phyloP scores from a whole-genome alignment of 169 alveolate species.

The Plasmodium blacklocki region DNA sequence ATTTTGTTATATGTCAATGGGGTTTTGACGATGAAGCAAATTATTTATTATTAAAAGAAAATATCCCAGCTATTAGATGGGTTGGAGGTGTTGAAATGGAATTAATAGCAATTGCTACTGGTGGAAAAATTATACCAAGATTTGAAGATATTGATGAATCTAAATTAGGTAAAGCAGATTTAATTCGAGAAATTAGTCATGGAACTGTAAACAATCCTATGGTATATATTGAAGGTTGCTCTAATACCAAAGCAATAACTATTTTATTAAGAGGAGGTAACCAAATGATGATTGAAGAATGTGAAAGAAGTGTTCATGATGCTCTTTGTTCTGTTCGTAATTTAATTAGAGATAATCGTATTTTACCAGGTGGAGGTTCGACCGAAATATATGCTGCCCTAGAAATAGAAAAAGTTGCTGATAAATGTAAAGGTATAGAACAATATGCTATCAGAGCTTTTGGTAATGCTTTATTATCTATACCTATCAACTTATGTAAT shows the following conservation, averaged over 20 bases:
- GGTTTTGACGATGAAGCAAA: slow-evolving; percentile 99
- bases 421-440: slow-evolving; percentile 92
- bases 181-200: slow-evolving; percentile 93
- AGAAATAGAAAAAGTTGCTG: slow-evolving; percentile 94
- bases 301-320: slow-evolving; percentile 98
- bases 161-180: slow-evolving; percentile 97
- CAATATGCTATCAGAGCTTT: slow-evolving; percentile 98
- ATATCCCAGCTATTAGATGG: slow-evolving; percentile 98
- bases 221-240: slow-evolving; percentile 96
- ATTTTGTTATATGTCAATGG: slow-evolving; percentile 98
- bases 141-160: slow-evolving; percentile 94
- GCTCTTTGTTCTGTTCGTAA: slow-evolving; percentile 98
- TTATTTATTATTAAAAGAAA: slow-evolving; percentile 91
- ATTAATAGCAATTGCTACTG: slow-evolving; percentile 99
- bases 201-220: slow-evolving; percentile 97
- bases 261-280: slow-evolving; percentile 97
- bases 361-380: slow-evolving; percentile 99
- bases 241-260: slow-evolving; percentile 96
- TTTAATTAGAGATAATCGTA: slow-evolving; percentile 89
- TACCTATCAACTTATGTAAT: slow-evolving; percentile 97
- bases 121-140: slow-evolving; percentile 98
- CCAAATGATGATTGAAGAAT: slow-evolving; percentile 97
- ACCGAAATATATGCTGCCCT: slow-evolving; percentile 96
- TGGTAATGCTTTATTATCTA: slow-evolving; percentile 97
- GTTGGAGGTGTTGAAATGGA: slow-evolving; percentile 99